phyloP scores from a whole-genome alignment of 345 rosid species.

The Gossypium ekmanianum region DNA sequence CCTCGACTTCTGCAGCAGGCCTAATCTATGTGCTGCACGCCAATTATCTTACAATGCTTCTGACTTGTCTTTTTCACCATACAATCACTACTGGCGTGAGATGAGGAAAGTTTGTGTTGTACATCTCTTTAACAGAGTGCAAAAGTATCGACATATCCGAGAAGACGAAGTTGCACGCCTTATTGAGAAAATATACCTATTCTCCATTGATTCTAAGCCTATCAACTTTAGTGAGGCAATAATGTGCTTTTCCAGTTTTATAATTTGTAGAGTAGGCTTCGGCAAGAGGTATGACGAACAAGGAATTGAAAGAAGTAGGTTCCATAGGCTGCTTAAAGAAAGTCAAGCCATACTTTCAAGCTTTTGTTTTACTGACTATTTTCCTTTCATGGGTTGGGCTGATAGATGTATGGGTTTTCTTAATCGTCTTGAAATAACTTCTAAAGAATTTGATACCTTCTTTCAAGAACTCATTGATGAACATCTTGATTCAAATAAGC shows the following conservation, averaged over 20 bases:
- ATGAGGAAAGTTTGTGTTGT: neutral
- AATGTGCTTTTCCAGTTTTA: neutral
- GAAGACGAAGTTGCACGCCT: neutral
- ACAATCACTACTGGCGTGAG: neutral
- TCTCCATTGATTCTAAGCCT: neutral
- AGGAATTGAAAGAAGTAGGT: neutral
- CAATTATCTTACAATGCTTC: conserved; percentile 16
- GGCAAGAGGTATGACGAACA: neutral
- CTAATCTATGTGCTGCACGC: conserved; percentile 6
- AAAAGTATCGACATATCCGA: neutral
- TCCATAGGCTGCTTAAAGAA: neutral
- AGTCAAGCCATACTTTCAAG: neutral
- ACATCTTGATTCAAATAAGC: neutral
- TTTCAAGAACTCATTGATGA: neutral
- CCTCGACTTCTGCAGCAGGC: conserved; percentile 28
- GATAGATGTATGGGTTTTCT: neutral
- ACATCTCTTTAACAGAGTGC: neutral
- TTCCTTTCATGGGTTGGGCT: neutral
- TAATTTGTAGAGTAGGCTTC: conserved; percentile 6
- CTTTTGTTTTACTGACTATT: neutral
- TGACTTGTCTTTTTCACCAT: conserved; percentile 32
- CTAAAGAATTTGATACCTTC: neutral
- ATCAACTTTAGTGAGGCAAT: neutral
- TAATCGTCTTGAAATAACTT: neutral
- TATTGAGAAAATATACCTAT: neutral